Evolutionary conservation across 2,329 filamentous ascomycete genomes (phyloP).

Genomic region (Nemania sp.): DNA sequence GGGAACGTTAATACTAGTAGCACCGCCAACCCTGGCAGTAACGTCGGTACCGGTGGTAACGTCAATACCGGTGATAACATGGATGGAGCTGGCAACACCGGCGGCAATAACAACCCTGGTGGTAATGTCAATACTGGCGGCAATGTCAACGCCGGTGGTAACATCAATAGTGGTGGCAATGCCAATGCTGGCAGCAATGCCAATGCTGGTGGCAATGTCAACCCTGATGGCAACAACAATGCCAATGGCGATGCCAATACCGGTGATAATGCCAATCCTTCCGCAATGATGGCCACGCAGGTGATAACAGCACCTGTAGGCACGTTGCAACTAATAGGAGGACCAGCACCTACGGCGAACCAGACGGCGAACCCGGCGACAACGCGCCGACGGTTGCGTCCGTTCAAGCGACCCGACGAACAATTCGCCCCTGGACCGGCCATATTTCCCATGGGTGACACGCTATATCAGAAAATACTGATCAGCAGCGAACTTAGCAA

Average conservation of each 20-base stretch:
- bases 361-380: not conserved
- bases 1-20: too few relatives aligned
- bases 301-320: not conserved
- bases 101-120: not conserved
- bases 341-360: not conserved
- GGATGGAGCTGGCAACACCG: too few relatives aligned
- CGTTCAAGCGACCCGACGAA: slow-evolving; percentile 26
- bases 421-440: slow-evolving; percentile 39
- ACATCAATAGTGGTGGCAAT: not conserved
- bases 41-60: too few relatives aligned
- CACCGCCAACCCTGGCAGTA: too few relatives aligned
- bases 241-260: not conserved
- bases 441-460: slow-evolving; percentile 44
- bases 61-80: too few relatives aligned
- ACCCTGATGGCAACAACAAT: not conserved
- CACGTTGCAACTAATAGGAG: not conserved
- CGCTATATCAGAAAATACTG: slow-evolving; percentile 39
- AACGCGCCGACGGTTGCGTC: slow-evolving; percentile 16
- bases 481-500: slow-evolving; percentile 33
- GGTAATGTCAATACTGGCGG: not conserved
- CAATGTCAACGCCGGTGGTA: not conserved
- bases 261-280: not conserved
- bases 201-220: too few relatives aligned
- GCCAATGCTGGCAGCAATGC: not conserved
- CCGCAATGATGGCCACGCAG: not conserved